phyloP scores from a whole-genome alignment of 768 basidiomycete species.

The Rhodotorula toruloides region DNA sequence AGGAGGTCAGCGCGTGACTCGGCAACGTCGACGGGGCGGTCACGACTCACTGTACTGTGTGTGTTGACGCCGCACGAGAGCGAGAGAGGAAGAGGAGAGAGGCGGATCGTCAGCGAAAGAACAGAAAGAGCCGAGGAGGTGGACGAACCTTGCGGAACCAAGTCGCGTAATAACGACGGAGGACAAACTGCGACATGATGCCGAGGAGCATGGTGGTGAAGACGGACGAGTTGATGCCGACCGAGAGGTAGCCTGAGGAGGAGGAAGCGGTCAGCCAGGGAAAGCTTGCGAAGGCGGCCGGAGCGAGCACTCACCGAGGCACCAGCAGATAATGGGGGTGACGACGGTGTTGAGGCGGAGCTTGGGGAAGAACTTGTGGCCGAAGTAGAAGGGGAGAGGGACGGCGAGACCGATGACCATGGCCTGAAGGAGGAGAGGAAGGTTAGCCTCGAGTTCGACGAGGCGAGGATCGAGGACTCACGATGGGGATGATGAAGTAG shows the following conservation, averaged over 20 bases:
- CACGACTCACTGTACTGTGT: slow-evolving; percentile 36
- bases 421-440: slow-evolving; percentile 51
- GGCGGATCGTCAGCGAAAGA: too few relatives aligned
- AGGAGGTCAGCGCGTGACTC: too few relatives aligned
- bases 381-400: slow-evolving; percentile 57
- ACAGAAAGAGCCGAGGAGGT: too few relatives aligned
- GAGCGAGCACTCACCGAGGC: slow-evolving; percentile 46
- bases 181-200: slow-evolving; percentile 57
- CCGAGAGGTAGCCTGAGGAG: slow-evolving; percentile 51
- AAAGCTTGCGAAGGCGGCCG: background rate
- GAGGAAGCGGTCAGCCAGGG: slow-evolving; percentile 1
- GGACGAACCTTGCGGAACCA: slow-evolving; percentile 57
- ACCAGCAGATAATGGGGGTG: slow-evolving; percentile 47
- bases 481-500: slow-evolving; percentile 55
- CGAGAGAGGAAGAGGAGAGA: slow-evolving; percentile 54
- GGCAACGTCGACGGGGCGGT: too few relatives aligned
- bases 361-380: slow-evolving; percentile 52
- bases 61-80: too few relatives aligned
- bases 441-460: background rate
- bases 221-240: slow-evolving; percentile 58
- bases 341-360: slow-evolving; percentile 51
- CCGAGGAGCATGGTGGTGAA: slow-evolving; percentile 55
- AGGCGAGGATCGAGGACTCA: background rate
- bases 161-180: slow-evolving; percentile 55
- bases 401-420: slow-evolving; percentile 54